Conservation (phyloP, 108 stramenopile genomes). For the Conticribra weissflogii region DNA sequence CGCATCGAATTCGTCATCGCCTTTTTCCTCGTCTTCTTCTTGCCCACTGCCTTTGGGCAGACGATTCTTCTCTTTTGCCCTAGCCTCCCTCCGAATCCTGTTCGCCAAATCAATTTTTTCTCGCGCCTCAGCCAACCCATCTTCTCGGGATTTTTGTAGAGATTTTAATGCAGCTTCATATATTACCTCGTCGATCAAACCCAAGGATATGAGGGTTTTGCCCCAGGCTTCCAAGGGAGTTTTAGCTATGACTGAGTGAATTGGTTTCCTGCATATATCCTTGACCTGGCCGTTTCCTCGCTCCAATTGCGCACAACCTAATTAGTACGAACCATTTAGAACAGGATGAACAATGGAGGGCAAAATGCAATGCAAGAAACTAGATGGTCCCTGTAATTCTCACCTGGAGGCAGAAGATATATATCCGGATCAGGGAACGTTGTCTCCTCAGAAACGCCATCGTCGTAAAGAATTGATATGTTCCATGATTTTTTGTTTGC, state of each 20-base stretch:
- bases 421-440: conserved; percentile 83
- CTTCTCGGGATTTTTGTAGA: conserved; percentile 39
- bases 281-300: conserved; percentile 51
- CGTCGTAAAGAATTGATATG: conserved; percentile 77
- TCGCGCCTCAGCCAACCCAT: conserved; percentile 48
- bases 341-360: neutral
- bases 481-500: conserved; percentile 27
- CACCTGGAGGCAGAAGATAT: conserved; percentile 70
- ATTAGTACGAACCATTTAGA: neutral
- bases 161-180: conserved; percentile 57
- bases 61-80: conserved; percentile 25
- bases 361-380: too few species aligned
- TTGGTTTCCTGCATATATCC: conserved; percentile 70
- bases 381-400: conserved; percentile 17
- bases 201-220: conserved; percentile 64
- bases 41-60: conserved; percentile 4
- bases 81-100: conserved; percentile 42
- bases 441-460: conserved; percentile 70
- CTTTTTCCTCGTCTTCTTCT: conserved; percentile 18
- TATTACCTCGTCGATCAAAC: conserved; percentile 82
- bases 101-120: conserved; percentile 46
- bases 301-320: conserved; percentile 45
- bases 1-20: conserved; percentile 14
- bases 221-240: conserved; percentile 85
- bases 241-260: conserved; percentile 59